A percentile compares a stretch with the other conserved stretches of the same genome.
phyloP scores from a whole-genome alignment of 768 basidiomycete species.

The Lanmaoa pseudosensibilis region DNA sequence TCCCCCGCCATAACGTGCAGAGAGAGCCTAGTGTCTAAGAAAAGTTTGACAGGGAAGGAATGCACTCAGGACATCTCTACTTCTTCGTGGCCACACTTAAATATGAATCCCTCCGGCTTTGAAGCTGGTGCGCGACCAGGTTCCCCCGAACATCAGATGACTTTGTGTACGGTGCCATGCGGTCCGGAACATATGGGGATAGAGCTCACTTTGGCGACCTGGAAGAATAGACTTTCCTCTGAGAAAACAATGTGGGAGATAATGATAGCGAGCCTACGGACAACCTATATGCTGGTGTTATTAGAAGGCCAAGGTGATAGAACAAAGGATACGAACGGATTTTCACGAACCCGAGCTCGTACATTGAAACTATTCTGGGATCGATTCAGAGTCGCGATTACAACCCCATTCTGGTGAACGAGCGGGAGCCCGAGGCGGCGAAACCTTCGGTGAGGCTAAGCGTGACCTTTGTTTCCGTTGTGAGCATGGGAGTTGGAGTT shows the following conservation, averaged over 20 bases:
- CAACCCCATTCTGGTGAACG: neutral
- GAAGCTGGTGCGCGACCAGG: neutral
- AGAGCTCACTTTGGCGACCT: neutral
- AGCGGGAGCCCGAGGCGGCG: neutral
- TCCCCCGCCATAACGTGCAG: constrained; percentile 35
- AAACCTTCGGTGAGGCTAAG: neutral
- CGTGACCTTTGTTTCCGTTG: constrained; percentile 3
- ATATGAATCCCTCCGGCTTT: constrained; percentile 5
- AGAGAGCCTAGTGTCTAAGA: neutral
- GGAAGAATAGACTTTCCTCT: neutral
- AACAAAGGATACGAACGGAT: neutral
- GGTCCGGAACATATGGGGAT: constrained; percentile 9
- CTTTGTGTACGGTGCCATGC: neutral
- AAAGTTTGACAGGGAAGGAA: neutral
- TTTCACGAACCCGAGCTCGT: neutral
- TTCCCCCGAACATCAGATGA: constrained; percentile 19
- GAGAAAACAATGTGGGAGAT: neutral
- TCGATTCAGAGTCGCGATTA: neutral
- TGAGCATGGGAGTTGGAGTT: neutral
- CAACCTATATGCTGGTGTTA: neutral
- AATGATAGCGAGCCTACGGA: neutral
- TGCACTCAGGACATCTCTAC: neutral
- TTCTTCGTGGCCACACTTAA: constrained; percentile 1
- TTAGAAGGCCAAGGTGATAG: neutral
- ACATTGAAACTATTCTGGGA: neutral